A percentile compares a stretch with the other conserved stretches of the same genome.
These are phyloP conservation scores for Globomyces pollinis-pini DNA, from an alignment of 192 early-diverging fungal species.

Conservation along the genomic window DNA sequence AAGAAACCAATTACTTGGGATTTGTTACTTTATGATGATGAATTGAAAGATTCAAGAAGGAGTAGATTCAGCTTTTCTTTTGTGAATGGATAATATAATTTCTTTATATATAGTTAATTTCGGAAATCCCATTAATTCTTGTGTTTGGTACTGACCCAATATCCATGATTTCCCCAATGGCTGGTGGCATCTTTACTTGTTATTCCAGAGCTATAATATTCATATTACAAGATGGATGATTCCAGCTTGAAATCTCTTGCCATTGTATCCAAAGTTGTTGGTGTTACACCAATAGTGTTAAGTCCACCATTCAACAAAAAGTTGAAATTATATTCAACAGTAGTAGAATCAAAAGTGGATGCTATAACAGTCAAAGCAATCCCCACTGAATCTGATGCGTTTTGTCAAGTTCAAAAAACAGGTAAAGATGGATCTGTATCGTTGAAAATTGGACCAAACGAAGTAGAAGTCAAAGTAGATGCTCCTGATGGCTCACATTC, in stretches of 20 bases:
- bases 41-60: too few relatives aligned
- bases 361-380: constrained; percentile 21
- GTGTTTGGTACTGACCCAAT: too few relatives aligned
- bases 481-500: constrained; percentile 35
- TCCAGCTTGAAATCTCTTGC: constrained; percentile 31
- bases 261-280: constrained; percentile 6
- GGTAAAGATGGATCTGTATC: constrained; percentile 18
- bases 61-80: too few relatives aligned
- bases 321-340: constrained; percentile 17
- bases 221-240: too few relatives aligned
- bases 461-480: constrained; percentile 37
- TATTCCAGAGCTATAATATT: too few relatives aligned
- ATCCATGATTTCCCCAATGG: too few relatives aligned
- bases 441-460: constrained; percentile 21
- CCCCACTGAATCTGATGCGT: constrained; percentile 35
- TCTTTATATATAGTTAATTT: too few relatives aligned
- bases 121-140: too few relatives aligned
- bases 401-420: constrained; percentile 31
- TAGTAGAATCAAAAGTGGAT: constrained; percentile 20
- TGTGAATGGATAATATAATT: too few relatives aligned
- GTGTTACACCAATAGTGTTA: constrained; percentile 10
- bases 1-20: not conserved
- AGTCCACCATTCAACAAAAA: constrained; percentile 20
- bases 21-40: too few relatives aligned
- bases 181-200: too few relatives aligned